Evolutionary conservation across 1,139 yeast species (phyloP).

Genomic region (Arxiozyma telluris): DNA sequence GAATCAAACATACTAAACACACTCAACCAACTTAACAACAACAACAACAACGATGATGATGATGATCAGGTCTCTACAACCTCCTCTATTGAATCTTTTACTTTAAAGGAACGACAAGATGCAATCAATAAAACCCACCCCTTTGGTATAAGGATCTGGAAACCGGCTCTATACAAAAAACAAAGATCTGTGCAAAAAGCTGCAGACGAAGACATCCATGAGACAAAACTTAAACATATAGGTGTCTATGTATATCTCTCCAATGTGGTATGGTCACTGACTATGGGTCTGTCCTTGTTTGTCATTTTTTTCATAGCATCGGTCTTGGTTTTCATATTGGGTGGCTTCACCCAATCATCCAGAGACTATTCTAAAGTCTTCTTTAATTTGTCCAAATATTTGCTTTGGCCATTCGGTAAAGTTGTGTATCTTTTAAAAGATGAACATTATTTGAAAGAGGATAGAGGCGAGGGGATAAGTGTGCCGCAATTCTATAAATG

Average conservation of each 20-base stretch:
- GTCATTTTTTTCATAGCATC: slow-evolving; percentile 44
- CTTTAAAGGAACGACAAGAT: slow-evolving; percentile 86
- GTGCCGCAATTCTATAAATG: slow-evolving; percentile 80
- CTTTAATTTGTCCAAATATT: slow-evolving; percentile 56
- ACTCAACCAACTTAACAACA: neutral
- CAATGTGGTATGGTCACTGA: slow-evolving; percentile 66
- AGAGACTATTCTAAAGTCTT: slow-evolving; percentile 53
- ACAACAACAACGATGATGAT: neutral
- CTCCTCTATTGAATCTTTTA: slow-evolving; percentile 55
- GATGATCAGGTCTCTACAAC: slow-evolving; percentile 11
- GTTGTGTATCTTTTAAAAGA: slow-evolving; percentile 73
- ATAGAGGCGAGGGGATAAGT: slow-evolving; percentile 80
- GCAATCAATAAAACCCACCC: slow-evolving; percentile 97
- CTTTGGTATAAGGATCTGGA: slow-evolving; percentile 96
- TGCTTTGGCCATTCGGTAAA: slow-evolving; percentile 82
- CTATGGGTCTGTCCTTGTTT: slow-evolving; percentile 60
- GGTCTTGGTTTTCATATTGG: slow-evolving; percentile 38
- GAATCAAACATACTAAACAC: neutral
- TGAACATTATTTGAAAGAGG: slow-evolving; percentile 76
- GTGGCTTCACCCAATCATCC: slow-evolving; percentile 40
- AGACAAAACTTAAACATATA: slow-evolving; percentile 42
- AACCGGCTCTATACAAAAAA: slow-evolving; percentile 92
- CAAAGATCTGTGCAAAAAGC: slow-evolving; percentile 82
- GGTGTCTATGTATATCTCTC: slow-evolving; percentile 58
- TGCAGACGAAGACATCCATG: slow-evolving; percentile 92